phyloP scores from a whole-genome alignment of 2,329 filamentous ascomycete genomes.

The Penicillium janthinellum region DNA sequence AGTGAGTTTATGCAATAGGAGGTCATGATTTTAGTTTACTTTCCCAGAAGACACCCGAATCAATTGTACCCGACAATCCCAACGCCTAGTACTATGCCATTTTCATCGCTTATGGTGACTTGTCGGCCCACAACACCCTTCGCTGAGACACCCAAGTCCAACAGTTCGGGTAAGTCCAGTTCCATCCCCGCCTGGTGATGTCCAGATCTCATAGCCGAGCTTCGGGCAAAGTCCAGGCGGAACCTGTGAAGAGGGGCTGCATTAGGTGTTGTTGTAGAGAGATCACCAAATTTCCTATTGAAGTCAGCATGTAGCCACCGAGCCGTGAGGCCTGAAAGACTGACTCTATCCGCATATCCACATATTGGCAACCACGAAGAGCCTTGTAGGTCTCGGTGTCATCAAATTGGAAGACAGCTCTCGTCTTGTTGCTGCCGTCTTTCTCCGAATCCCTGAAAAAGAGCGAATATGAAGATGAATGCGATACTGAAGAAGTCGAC shows the following conservation, averaged over 20 bases:
- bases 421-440: slow-evolving; percentile 15
- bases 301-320: not conserved
- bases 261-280: slow-evolving; percentile 19
- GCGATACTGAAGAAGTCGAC: slow-evolving; percentile 15
- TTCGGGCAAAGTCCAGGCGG: slow-evolving; percentile 20
- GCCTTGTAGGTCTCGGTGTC: slow-evolving; percentile 25
- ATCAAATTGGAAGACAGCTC: slow-evolving; percentile 32
- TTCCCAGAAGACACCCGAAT: not conserved
- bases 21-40: not conserved
- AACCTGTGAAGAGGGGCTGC: slow-evolving; percentile 32
- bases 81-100: slow-evolving; percentile 28
- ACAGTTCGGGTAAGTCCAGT: slow-evolving; percentile 31
- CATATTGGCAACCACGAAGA: slow-evolving; percentile 21
- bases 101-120: slow-evolving; percentile 31
- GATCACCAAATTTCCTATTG: slow-evolving; percentile 25
- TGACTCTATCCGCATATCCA: slow-evolving; percentile 40
- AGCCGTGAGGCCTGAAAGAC: not conserved
- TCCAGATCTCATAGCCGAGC: not conserved
- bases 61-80: slow-evolving; percentile 41
- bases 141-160: slow-evolving; percentile 40
- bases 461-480: slow-evolving; percentile 33
- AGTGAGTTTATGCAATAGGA: slow-evolving; percentile 1
- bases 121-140: slow-evolving; percentile 38
- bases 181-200: slow-evolving; percentile 22
- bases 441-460: slow-evolving; percentile 30